Evolutionary conservation across 306 rosid genomes (phyloP).

Genomic region (Prosopis cineraria): DNA sequence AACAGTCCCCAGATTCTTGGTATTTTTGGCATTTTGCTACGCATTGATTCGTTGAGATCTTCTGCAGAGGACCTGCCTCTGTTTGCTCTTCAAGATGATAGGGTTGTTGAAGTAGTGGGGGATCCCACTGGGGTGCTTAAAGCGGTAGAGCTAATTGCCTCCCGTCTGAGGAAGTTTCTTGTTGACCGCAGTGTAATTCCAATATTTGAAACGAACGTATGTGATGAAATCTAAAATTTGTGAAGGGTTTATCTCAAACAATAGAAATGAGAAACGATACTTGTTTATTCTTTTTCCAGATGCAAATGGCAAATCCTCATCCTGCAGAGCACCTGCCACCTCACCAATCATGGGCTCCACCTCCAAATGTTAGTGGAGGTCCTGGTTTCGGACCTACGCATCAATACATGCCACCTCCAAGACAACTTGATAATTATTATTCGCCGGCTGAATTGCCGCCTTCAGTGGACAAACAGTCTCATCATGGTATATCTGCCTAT

Average conservation of each 20-base stretch:
- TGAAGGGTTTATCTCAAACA: conserved; percentile 9
- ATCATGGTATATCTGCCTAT: conserved; percentile 95
- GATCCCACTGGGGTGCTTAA: conserved; percentile 83
- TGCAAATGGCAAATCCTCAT: conserved; percentile 71
- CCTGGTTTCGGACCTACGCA: conserved; percentile 80
- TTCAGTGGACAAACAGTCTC: conserved; percentile 86
- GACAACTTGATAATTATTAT: conserved; percentile 81
- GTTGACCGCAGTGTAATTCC: conserved; percentile 91
- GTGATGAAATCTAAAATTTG: conserved; percentile 2
- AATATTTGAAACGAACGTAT: conserved; percentile 81
- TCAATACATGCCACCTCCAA: conserved; percentile 87
- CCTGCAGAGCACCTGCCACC: conserved; percentile 73
- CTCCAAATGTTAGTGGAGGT: conserved; percentile 82
- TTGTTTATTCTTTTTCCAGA: conserved; percentile 53
- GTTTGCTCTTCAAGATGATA: conserved; percentile 95
- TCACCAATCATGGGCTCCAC: conserved; percentile 93
- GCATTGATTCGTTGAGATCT: conserved; percentile 26
- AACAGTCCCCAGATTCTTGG: not conserved
- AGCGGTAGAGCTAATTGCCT: conserved; percentile 87
- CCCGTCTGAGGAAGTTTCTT: conserved; percentile 91
- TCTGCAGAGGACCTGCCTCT: conserved; percentile 87
- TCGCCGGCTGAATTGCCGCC: conserved; percentile 74
- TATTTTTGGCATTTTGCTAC: conserved; percentile 33
- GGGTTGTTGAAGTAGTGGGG: conserved; percentile 93
- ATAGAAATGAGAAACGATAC: conserved; percentile 25